Conservation (phyloP, 305 asterid species). For the Rubia occidens region DNA sequence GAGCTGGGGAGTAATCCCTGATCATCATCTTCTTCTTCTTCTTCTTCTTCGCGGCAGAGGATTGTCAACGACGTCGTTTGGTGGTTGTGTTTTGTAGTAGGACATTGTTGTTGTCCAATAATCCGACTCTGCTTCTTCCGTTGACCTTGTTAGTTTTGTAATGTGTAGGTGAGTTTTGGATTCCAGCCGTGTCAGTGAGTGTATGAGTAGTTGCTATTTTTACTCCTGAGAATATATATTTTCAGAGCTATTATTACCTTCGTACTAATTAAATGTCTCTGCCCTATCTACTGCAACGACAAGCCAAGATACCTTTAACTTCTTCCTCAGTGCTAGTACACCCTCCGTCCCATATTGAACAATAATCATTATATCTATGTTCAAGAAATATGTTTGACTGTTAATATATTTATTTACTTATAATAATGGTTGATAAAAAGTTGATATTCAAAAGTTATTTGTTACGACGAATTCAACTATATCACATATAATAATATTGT, state of each 20-base stretch:
- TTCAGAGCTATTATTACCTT: neutral
- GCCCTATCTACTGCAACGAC: neutral
- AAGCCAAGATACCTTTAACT: neutral
- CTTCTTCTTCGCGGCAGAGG: neutral
- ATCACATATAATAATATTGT: no score
- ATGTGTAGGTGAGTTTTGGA: neutral
- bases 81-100: neutral
- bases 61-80: neutral
- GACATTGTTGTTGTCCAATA: neutral
- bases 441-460: no score
- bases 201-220: constrained; percentile 2
- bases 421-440: no score
- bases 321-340: neutral
- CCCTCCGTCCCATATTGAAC: neutral
- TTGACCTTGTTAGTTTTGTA: constrained; percentile 2
- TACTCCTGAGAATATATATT: neutral
- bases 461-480: no score
- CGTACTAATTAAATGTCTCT: neutral
- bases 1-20: constrained; percentile 17
- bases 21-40: neutral
- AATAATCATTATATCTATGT: no score
- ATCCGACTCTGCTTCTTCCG: neutral
- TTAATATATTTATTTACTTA: no score
- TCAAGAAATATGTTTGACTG: no score
- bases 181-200: neutral